These are phyloP conservation scores for Escovopsis sp. DNA, from an alignment of 2,329 filamentous ascomycete genomes.

Conservation along the genomic window DNA sequence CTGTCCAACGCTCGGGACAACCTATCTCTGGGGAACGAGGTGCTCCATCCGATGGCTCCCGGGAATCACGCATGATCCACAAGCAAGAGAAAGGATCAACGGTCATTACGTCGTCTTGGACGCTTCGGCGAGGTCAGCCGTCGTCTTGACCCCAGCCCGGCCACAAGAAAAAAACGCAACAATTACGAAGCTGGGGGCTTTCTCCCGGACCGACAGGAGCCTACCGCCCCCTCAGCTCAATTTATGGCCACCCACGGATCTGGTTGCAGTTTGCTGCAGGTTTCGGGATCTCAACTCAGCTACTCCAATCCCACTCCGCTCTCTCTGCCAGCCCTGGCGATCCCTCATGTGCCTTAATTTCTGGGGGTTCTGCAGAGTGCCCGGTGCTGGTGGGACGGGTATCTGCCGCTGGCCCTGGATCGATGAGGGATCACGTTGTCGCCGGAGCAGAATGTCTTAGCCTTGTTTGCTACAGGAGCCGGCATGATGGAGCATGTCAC, in stretches of 20 bases:
- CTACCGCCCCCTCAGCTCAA: too few relatives aligned
- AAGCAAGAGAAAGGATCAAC: too few relatives aligned
- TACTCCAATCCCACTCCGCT: constrained; percentile 1
- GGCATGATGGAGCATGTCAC: background rate
- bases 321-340: background rate
- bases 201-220: background rate
- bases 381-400: background rate
- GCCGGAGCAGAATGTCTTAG: background rate
- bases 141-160: too few relatives aligned
- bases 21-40: too few relatives aligned
- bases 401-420: background rate
- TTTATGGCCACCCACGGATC: background rate
- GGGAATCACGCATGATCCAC: too few relatives aligned
- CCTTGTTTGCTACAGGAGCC: background rate
- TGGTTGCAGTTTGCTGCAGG: constrained; percentile 2
- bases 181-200: constrained; percentile 3
- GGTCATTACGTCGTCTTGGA: too few relatives aligned
- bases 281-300: constrained; percentile 1
- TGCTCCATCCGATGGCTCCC: too few relatives aligned
- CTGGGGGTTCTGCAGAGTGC: background rate
- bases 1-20: too few relatives aligned
- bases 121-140: too few relatives aligned
- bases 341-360: background rate
- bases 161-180: background rate
- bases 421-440: background rate